These are phyloP conservation scores for Musa troglodytarum DNA, from an alignment of 176 grass and related monocot species.

Conservation along the genomic window DNA sequence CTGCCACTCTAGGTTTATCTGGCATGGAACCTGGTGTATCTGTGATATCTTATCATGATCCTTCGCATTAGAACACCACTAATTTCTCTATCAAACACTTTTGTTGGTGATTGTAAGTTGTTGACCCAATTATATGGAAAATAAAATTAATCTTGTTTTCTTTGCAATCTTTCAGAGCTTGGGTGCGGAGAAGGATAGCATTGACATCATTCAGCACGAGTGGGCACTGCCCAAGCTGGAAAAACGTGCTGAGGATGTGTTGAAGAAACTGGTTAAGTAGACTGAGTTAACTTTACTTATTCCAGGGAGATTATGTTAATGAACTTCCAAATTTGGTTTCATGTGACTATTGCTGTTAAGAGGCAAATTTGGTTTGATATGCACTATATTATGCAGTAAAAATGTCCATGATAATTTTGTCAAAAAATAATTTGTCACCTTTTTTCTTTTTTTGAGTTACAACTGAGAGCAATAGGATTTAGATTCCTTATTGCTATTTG, in stretches of 20 bases:
- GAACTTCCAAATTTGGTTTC: neutral
- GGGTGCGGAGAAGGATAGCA: constrained; percentile 80
- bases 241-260: constrained; percentile 51
- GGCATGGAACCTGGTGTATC: too few species aligned
- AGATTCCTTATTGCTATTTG: too few species aligned
- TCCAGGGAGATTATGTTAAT: neutral
- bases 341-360: neutral
- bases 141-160: neutral
- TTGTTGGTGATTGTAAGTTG: too few species aligned
- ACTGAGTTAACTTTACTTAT: neutral
- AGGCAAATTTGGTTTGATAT: too few species aligned
- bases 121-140: neutral
- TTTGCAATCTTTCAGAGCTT: constrained; percentile 41
- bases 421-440: too few species aligned
- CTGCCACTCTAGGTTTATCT: too few species aligned
- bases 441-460: too few species aligned
- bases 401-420: too few species aligned
- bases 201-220: constrained; percentile 96
- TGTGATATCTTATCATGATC: too few species aligned
- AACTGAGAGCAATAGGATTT: too few species aligned
- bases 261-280: constrained; percentile 69
- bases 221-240: constrained; percentile 87
- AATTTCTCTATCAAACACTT: neutral
- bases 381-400: too few species aligned
- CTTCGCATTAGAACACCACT: neutral